Evolutionary conservation across 192 early-diverging fungal species (phyloP), one percentile per base, ranked within the genome.

Genomic region (Thamnidium elegans): DNA sequence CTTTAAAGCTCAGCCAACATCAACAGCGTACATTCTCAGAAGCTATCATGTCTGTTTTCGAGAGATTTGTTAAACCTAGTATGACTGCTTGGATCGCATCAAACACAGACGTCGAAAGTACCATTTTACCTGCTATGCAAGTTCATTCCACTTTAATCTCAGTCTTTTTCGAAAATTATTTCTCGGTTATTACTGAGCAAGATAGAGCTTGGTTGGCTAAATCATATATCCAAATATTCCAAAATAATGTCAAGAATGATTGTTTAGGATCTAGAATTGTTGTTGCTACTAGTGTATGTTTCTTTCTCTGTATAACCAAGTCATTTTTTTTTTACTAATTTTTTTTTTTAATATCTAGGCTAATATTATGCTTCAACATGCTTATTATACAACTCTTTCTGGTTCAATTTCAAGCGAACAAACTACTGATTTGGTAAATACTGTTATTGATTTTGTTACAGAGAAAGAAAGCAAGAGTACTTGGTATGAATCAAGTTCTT

Each of bases 121-220:
- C 34, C 26, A 26, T 26, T 14, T 58, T 68, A 42, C 71, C 71
- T 31, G 71, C 71, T 58, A 43, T 73, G 3, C 66, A 73, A 23
- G 52, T 68, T 7, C 71, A 73, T 36, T 52, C 63, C 39, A 36
- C 71, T 30, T 61, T 73, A 31, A 50, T 62, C 23, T 68, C 58
- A 19, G 55, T 63, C 4, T 73, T 73, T 15, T 68, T 47, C 44
- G 66, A 68, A 36, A 47, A 39, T 10, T 73, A 73, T 47, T 64
- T 62, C 14, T 30, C 58, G 2, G 20, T 50, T 0, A n/a, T 73
- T 15, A 46, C 58, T 7, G 10, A 19, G 7, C 21, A 58, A 42
- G 7, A 34, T 5, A 32, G 48, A 7, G 13, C 8, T 2, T 58
- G 23, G 26, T 47, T 68, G 10, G 58, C 58, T 30, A 14, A 7